A percentile compares a stretch with the other conserved stretches of the same genome.
These are phyloP conservation scores for Chlorella sp. DNA, from an alignment of 139 green algal genomes.

Conservation along the genomic window DNA sequence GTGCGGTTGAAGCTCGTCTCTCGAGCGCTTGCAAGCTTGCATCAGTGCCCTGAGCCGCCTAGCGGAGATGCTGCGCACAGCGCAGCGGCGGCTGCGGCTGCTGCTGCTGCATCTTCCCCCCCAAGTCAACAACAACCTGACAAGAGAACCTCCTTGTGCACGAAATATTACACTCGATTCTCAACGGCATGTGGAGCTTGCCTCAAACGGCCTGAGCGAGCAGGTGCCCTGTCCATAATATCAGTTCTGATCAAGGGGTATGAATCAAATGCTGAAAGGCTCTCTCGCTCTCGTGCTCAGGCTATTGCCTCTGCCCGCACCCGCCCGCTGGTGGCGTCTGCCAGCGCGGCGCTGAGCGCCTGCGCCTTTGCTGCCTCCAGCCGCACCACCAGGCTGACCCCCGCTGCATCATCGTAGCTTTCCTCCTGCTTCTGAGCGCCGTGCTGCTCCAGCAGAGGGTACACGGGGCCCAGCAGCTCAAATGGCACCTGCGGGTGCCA, in stretches of 20 bases:
- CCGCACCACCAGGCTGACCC: slow-evolving; percentile 33
- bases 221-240: too few species aligned
- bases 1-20: too few species aligned
- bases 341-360: slow-evolving; percentile 26
- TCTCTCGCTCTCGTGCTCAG: neutral
- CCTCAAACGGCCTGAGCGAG: too few species aligned
- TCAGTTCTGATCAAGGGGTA: neutral
- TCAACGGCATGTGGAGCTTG: too few species aligned
- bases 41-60: too few species aligned
- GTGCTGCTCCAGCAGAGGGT: slow-evolving; percentile 46
- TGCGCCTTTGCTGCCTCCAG: slow-evolving; percentile 26
- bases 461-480: slow-evolving; percentile 51
- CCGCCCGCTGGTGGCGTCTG: slow-evolving; percentile 48
- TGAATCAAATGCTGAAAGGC: neutral
- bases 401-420: slow-evolving; percentile 37
- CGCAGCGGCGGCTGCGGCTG: too few species aligned
- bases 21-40: too few species aligned
- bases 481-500: slow-evolving; percentile 34
- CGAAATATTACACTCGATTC: too few species aligned
- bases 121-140: too few species aligned
- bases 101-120: too few species aligned
- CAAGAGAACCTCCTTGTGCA: too few species aligned
- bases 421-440: slow-evolving; percentile 29
- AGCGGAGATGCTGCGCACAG: too few species aligned
- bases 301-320: slow-evolving; percentile 13